phyloP scores from a whole-genome alignment of 805 yeast genomes.

The Schizosaccharomyces octosporus region DNA sequence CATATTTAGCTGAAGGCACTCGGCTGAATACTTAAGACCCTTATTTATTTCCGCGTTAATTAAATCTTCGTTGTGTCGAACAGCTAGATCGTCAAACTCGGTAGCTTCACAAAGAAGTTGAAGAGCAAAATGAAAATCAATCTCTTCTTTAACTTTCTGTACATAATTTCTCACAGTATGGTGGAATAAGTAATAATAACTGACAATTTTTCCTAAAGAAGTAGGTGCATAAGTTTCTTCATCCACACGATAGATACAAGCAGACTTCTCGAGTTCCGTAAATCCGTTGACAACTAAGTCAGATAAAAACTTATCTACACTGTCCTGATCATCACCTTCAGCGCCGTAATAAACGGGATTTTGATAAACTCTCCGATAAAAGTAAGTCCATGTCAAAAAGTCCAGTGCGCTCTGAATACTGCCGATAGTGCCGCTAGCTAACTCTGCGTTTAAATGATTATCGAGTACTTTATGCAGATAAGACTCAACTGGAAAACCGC shows the following conservation, averaged over 20 bases:
- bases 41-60: conserved; percentile 65
- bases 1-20: conserved; percentile 20
- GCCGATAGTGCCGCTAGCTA: conserved; percentile 40
- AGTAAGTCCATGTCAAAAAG: conserved; percentile 51
- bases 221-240: conserved; percentile 27
- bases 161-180: conserved; percentile 54
- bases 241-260: conserved; percentile 34
- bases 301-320: conserved; percentile 14
- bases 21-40: conserved; percentile 36
- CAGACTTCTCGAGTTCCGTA: conserved; percentile 41
- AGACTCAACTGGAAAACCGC: conserved; percentile 66
- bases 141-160: conserved; percentile 21
- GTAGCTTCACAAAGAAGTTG: conserved; percentile 35
- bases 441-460: conserved; percentile 62
- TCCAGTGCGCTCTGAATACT: conserved; percentile 48
- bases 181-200: conserved; percentile 83
- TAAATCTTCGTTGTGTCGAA: conserved; percentile 76
- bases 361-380: conserved; percentile 48
- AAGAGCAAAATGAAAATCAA: conserved; percentile 39
- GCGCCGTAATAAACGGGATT: conserved; percentile 58
- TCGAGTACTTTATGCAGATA: conserved; percentile 55
- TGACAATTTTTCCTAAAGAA: conserved; percentile 59
- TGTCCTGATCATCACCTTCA: conserved; percentile 31
- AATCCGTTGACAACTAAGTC: conserved; percentile 42
- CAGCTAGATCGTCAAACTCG: conserved; percentile 72